A percentile compares a stretch with the other conserved stretches of the same genome.
phyloP scores from a whole-genome alignment of 2,329 filamentous ascomycete species.

The Aureobasidium sp. region DNA sequence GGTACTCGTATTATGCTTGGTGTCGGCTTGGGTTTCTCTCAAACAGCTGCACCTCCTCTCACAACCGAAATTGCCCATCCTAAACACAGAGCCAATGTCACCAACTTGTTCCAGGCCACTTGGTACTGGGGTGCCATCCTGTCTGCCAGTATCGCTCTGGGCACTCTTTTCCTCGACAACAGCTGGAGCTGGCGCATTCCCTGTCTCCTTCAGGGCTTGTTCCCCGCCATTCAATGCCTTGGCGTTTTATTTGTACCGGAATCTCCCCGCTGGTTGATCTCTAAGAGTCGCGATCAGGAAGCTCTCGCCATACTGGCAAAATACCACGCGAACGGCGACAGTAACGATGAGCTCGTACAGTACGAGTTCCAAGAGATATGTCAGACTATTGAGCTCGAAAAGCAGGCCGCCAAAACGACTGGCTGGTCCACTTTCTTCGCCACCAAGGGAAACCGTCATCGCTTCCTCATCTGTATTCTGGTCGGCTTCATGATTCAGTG shows the following conservation, averaged over 20 bases:
- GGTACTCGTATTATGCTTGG: conserved; percentile 25
- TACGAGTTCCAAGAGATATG: conserved; percentile 55
- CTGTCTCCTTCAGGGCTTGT: conserved; percentile 20
- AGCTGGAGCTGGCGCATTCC: conserved; percentile 24
- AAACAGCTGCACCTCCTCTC: conserved; percentile 17
- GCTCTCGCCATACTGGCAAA: conserved; percentile 29
- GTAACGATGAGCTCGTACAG: conserved; percentile 44
- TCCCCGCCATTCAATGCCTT: conserved; percentile 19
- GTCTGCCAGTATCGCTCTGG: conserved; percentile 20
- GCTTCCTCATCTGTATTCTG: conserved; percentile 32
- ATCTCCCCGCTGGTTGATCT: conserved; percentile 22
- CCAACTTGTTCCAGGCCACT: conserved; percentile 25
- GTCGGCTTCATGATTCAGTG: conserved; percentile 33
- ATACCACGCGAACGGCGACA: conserved; percentile 39
- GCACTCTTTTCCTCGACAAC: conserved; percentile 17
- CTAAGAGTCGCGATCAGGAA: conserved; percentile 21
- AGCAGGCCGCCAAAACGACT: conserved; percentile 40
- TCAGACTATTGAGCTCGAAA: conserved; percentile 47
- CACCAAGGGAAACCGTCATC: conserved; percentile 28
- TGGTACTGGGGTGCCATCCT: conserved; percentile 22
- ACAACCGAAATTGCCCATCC: conserved; percentile 11
- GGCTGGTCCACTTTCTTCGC: conserved; percentile 17
- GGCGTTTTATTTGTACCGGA: conserved; percentile 21
- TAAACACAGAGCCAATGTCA: conserved; percentile 23
- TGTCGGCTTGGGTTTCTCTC: conserved; percentile 27